A percentile compares a stretch with the other conserved stretches of the same genome.
Conservation (phyloP, 2,329 filamentous ascomycete species). For the Aspergillus hortae region DNA sequence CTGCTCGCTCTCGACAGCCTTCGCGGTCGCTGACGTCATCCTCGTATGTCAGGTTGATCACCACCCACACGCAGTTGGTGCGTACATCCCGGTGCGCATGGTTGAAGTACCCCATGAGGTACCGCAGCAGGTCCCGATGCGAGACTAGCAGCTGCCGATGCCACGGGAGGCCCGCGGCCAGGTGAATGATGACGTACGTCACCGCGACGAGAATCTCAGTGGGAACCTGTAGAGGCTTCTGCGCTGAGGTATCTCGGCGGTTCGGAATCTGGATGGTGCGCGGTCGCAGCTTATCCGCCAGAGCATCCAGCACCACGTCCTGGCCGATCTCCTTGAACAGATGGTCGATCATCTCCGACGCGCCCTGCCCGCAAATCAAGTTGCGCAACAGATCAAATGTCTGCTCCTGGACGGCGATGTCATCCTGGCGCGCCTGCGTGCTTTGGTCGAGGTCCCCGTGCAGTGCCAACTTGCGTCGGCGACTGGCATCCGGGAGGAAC, state of each 20-base stretch:
- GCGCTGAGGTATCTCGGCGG: constrained; percentile 28
- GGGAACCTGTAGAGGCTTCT: constrained; percentile 31
- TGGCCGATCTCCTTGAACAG: constrained; percentile 73
- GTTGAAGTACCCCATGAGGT: constrained; percentile 68
- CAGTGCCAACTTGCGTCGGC: constrained; percentile 41
- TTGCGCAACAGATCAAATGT: constrained; percentile 87
- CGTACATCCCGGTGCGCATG: constrained; percentile 73
- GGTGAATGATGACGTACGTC: constrained; percentile 79
- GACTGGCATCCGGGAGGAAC: constrained; percentile 38
- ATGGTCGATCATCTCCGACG: constrained; percentile 74
- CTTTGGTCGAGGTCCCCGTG: constrained; percentile 67
- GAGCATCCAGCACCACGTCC: constrained; percentile 73
- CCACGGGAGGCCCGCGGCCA: constrained; percentile 74
- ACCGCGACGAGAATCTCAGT: constrained; percentile 71
- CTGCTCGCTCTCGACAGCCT: constrained; percentile 63
- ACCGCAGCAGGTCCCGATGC: constrained; percentile 71
- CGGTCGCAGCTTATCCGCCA: constrained; percentile 72
- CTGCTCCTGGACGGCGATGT: constrained; percentile 85
- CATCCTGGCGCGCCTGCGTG: constrained; percentile 68
- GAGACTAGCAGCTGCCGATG: constrained; percentile 75
- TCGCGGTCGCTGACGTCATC: constrained; percentile 68
- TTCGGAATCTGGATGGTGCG: constrained; percentile 30
- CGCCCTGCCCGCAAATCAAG: constrained; percentile 66
- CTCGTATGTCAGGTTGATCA: constrained; percentile 80
- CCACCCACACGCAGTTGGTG: constrained; percentile 73